These are phyloP conservation scores for Astrephomene gubernaculifera DNA, from an alignment of 139 green algal genomes.

Conservation along the genomic window DNA sequence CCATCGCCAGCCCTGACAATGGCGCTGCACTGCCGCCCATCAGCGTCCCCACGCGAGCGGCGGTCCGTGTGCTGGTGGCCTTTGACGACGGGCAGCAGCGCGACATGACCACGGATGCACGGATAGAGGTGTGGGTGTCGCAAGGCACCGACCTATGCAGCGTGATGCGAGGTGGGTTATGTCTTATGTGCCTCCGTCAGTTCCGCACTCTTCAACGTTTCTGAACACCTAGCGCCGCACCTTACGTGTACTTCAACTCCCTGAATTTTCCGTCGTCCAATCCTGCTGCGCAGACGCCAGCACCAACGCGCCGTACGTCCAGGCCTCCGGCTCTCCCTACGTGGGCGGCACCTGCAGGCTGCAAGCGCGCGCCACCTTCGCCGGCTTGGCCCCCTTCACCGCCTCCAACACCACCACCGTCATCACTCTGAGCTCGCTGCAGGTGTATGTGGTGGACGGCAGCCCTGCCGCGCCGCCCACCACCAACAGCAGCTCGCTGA, in stretches of 20 bases:
- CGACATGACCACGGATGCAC: slow-evolving; percentile 49
- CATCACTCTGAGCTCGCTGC: slow-evolving; percentile 37
- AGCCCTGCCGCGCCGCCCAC: neutral
- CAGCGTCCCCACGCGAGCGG: slow-evolving; percentile 20
- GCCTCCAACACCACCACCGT: slow-evolving; percentile 33
- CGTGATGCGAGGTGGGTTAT: neutral
- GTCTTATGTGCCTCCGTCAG: no score
- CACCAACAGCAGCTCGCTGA: slow-evolving; percentile 33
- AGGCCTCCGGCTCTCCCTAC: neutral
- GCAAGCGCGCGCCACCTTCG: slow-evolving; percentile 40
- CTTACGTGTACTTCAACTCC: no score
- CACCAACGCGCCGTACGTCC: neutral
- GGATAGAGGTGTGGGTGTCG: slow-evolving; percentile 23
- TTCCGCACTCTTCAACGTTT: no score
- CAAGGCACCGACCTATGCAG: slow-evolving; percentile 46
- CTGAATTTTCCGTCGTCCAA: no score
- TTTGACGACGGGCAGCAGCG: slow-evolving; percentile 51
- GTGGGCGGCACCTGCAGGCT: neutral
- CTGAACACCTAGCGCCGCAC: no score
- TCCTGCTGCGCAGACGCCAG: neutral
- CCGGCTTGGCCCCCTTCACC: slow-evolving; percentile 13
- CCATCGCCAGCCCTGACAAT: slow-evolving; percentile 37
- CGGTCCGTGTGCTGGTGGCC: slow-evolving; percentile 30
- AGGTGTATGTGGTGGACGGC: slow-evolving; percentile 10
- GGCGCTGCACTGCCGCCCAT: slow-evolving; percentile 48